phyloP scores from a whole-genome alignment of 164 flowering plant species.

The Berberis vulgaris region DNA sequence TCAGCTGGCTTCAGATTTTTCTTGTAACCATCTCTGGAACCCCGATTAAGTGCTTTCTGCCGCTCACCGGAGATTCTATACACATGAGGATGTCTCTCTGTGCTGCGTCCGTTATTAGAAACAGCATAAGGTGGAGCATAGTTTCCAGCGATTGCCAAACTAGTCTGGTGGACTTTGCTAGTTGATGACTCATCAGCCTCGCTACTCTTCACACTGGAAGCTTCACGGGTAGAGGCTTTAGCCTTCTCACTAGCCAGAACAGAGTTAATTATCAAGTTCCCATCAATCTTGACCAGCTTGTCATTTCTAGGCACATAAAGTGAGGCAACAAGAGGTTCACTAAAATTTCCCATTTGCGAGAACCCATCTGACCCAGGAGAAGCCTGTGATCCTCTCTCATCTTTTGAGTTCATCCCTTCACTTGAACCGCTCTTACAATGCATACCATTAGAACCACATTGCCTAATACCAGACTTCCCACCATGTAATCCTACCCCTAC shows the following conservation, averaged over 20 bases:
- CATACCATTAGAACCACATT: conserved; percentile 4
- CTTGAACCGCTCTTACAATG: conserved; percentile 15
- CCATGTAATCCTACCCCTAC: conserved; percentile 16
- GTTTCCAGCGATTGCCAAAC: conserved; percentile 45
- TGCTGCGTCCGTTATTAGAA: conserved; percentile 33
- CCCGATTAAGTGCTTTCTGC: conserved; percentile 57
- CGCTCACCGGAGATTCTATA: conserved; percentile 28
- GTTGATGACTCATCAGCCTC: conserved; percentile 8
- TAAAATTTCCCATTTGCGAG: conserved; percentile 28
- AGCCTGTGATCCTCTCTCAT: conserved; percentile 7
- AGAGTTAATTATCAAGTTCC: conserved; percentile 92
- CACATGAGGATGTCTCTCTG: conserved; percentile 27
- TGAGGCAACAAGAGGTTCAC: conserved; percentile 80
- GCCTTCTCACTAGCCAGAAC: conserved; percentile 92
- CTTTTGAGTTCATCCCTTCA: conserved; percentile 11
- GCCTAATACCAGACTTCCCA: conserved; percentile 12
- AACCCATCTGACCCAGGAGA: conserved; percentile 8
- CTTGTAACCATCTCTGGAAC: conserved; percentile 33
- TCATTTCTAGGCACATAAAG: conserved; percentile 93
- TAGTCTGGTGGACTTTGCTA: conserved; percentile 25
- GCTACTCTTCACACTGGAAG: conserved; percentile 17
- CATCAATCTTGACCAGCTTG: conserved; percentile 93
- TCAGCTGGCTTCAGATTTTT: conserved; percentile 46
- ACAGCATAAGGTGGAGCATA: conserved; percentile 35
- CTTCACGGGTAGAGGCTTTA: conserved; percentile 29